phyloP scores from a whole-genome alignment of 1,284 basidiomycete species.

The Golubevia pallescens region DNA sequence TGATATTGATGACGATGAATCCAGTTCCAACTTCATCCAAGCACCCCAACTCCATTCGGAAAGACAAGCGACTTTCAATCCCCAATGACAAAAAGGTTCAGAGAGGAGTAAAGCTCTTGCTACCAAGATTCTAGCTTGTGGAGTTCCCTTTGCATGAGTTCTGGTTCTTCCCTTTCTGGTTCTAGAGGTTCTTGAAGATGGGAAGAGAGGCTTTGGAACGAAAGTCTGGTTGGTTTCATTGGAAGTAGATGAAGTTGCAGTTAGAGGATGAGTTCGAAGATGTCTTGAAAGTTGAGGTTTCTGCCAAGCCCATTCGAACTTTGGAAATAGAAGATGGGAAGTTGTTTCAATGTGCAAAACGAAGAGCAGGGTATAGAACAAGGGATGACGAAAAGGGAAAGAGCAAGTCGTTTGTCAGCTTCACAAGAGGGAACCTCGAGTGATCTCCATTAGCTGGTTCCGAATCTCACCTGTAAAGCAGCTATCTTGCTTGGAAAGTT shows the following conservation, averaged over 20 bases:
- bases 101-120: conserved; percentile 46
- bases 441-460: neutral
- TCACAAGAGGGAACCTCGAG: neutral
- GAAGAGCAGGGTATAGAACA: too few relatives aligned
- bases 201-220: conserved; percentile 14
- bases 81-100: conserved; percentile 57
- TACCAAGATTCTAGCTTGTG: conserved; percentile 41
- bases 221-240: neutral
- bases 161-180: too few relatives aligned
- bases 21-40: conserved; percentile 21
- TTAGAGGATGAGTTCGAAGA: conserved; percentile 35
- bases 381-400: neutral
- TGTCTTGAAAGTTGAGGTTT: conserved; percentile 70
- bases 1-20: neutral
- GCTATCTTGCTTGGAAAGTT: conserved; percentile 85
- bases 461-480: conserved; percentile 68
- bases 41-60: conserved; percentile 44
- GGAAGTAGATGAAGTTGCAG: neutral
- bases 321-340: conserved; percentile 33
- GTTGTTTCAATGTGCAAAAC: neutral
- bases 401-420: neutral
- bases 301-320: conserved; percentile 95
- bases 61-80: conserved; percentile 47
- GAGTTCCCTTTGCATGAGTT: neutral
- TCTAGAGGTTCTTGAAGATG: too few relatives aligned